phyloP scores from a whole-genome alignment of 1,139 yeast species.

The Nadsonia starkeyi-henricii region DNA sequence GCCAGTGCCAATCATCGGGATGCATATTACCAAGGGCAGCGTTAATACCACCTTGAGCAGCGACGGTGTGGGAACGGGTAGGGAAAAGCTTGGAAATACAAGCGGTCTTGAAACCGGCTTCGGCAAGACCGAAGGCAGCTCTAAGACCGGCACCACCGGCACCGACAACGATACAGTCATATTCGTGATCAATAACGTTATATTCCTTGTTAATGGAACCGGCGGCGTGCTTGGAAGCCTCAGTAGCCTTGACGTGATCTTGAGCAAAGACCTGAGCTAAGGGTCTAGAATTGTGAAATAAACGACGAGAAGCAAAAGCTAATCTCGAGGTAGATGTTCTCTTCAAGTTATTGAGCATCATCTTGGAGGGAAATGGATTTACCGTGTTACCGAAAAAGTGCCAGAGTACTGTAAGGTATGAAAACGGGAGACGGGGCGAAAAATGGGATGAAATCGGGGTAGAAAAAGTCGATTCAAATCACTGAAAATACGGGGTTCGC shows the following conservation, averaged over 20 bases:
- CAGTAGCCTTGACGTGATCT: conserved; percentile 23
- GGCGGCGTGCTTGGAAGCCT: conserved; percentile 22
- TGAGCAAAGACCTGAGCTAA: conserved; percentile 14
- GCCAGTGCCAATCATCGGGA: conserved; percentile 98
- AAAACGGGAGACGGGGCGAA: neutral
- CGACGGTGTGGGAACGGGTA: conserved; percentile 96
- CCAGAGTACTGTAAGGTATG: neutral
- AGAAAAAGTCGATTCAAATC: neutral
- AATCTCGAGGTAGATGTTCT: neutral
- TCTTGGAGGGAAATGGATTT: neutral
- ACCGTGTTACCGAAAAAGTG: neutral
- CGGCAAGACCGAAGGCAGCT: conserved; percentile 96
- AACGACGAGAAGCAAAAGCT: conserved; percentile 5
- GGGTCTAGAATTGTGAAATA: conserved; percentile 12
- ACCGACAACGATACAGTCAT: conserved; percentile 95
- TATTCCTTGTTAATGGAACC: conserved; percentile 41
- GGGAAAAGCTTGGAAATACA: conserved; percentile 96
- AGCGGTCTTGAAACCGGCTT: conserved; percentile 95
- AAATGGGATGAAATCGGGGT: neutral
- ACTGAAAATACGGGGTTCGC: neutral
- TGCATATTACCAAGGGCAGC: conserved; percentile 97
- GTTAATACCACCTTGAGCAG: conserved; percentile 99
- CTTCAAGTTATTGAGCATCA: neutral
- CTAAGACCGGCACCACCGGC: conserved; percentile 99
- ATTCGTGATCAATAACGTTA: conserved; percentile 87